These are phyloP conservation scores for Trichoderma sp. DNA, from an alignment of 2,329 filamentous ascomycete species.

Conservation along the genomic window DNA sequence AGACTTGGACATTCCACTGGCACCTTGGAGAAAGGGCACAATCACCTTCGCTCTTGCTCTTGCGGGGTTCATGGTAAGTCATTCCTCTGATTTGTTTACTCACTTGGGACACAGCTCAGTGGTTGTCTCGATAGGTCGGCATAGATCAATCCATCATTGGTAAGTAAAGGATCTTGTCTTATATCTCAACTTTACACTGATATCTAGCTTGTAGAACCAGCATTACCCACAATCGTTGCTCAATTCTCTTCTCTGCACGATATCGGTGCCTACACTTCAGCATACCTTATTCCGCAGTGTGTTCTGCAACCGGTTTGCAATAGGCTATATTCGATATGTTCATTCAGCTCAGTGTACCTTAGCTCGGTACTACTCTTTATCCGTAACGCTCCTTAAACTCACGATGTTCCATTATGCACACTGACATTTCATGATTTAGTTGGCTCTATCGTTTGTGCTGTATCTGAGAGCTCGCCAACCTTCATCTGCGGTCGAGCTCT, in stretches of 20 bases:
- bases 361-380: background rate
- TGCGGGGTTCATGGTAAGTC: background rate
- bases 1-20: background rate
- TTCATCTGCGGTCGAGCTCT: constrained; percentile 2
- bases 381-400: background rate
- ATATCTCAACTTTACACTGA: background rate
- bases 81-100: background rate
- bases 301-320: background rate
- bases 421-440: background rate
- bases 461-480: background rate
- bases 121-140: background rate
- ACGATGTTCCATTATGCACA: background rate
- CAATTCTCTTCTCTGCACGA: background rate
- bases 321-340: background rate
- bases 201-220: background rate
- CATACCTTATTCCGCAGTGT: constrained; percentile 8
- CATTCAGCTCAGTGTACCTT: background rate
- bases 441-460: background rate
- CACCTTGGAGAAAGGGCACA: background rate
- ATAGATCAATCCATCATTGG: constrained; percentile 11
- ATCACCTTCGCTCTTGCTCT: constrained; percentile 2
- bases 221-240: background rate
- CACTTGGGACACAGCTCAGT: background rate
- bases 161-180: background rate
- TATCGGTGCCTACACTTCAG: background rate